A percentile compares a stretch with the other conserved stretches of the same genome.
These are phyloP conservation scores for Wallacemonas rigidus DNA, from an alignment of 208 protist genomes.

Conservation along the genomic window DNA sequence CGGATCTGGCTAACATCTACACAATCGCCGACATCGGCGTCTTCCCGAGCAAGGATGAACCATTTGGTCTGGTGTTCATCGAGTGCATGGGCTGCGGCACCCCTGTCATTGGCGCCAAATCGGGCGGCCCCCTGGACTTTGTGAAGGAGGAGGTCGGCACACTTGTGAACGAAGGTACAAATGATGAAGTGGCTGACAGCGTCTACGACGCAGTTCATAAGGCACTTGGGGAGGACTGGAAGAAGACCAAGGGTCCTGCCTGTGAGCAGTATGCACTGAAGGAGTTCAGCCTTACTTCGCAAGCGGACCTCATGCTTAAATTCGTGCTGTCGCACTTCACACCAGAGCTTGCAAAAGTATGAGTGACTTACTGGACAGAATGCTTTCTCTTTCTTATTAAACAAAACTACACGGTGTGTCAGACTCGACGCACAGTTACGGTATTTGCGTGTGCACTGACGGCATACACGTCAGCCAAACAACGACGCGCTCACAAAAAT, in stretches of 20 bases:
- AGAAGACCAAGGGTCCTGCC: slow-evolving; percentile 58
- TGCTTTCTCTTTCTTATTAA: too few relatives aligned
- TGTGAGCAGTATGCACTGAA: slow-evolving; percentile 61
- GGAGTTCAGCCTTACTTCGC: slow-evolving; percentile 55
- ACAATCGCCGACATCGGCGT: slow-evolving; percentile 61
- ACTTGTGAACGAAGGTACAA: slow-evolving; percentile 67
- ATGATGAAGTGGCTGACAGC: slow-evolving; percentile 46
- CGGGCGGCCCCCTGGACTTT: slow-evolving; percentile 78
- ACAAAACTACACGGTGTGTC: too few relatives aligned
- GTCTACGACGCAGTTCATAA: slow-evolving; percentile 52
- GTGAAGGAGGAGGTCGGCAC: slow-evolving; percentile 64
- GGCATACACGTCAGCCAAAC: too few relatives aligned
- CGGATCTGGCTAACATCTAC: slow-evolving; percentile 58
- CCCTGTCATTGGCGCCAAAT: slow-evolving; percentile 77
- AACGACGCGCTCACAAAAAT: too few relatives aligned
- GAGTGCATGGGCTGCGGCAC: slow-evolving; percentile 84
- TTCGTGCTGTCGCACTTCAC: slow-evolving; percentile 54
- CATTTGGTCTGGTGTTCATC: slow-evolving; percentile 81
- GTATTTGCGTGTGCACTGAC: too few relatives aligned
- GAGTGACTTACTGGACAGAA: background rate
- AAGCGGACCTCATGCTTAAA: slow-evolving; percentile 56
- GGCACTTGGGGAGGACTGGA: slow-evolving; percentile 74
- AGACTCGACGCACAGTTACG: too few relatives aligned
- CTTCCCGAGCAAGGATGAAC: slow-evolving; percentile 81
- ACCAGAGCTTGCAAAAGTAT: slow-evolving; percentile 4